Evolutionary conservation across 371 early-diverging fungal genomes (phyloP), one percentile per base, ranked within the genome.

Genomic region (Conidiobolus incongruus): DNA sequence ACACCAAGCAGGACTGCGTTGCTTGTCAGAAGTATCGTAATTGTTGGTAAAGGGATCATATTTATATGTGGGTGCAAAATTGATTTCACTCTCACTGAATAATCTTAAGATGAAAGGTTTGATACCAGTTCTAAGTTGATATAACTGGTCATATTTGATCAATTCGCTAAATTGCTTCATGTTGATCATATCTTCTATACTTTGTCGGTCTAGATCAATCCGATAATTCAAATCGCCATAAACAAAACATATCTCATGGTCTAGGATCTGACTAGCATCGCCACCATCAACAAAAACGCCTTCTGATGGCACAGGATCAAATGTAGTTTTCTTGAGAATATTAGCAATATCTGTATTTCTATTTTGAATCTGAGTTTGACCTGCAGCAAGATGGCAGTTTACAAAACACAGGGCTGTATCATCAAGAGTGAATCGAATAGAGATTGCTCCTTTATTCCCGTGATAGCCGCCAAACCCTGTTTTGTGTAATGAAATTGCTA

Each of bases 391-490:
- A 55, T 88, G 89, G 44, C 75, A 72, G 49, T 81, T 83, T 40
- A 84, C 72, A 52, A 88, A 84, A 46, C 82, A 82, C 12, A 88
- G 53, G 7, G 81, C 75, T 0, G 79, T 61, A 47, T 88, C 76
- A 48, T 81, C 75, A 41, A 74, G 54, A 4, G 78, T 55, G 35
- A 88, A 56, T 2, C 85, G 66, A 19, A 73, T 67, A n/a, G 73
- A 75, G 38, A 88, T 71, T 17, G 75, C 81, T n/a, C 89, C 89
- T 70, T 89, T 89, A 60, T 86, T 89, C 4, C 85, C 89, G 50
- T 86, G 81, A 48, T 68, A 69, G n/a, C 84, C 81, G 17, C 64
- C 68, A 44, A 89, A 43, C 1, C 90, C 87, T 0, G 90, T 89
- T 60, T 84, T 83, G 30, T 75, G 72, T 36, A 60, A 56, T 2